Evolutionary conservation across 2,329 filamentous ascomycete species (phyloP).

Genomic region (Monilinia laxa): DNA sequence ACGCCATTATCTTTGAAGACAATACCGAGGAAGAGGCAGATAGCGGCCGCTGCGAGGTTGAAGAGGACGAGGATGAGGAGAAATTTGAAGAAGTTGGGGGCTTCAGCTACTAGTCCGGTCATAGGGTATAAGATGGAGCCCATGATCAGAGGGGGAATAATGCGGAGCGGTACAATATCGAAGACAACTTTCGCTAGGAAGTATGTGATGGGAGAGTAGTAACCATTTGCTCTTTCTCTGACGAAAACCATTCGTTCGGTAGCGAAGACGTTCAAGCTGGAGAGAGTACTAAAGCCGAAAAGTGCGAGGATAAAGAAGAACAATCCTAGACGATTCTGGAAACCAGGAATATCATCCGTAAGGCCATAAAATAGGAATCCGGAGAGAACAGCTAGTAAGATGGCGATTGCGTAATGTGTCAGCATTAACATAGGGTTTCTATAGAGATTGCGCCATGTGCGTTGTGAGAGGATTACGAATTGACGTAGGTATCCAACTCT

Average conservation of each 20-base stretch:
- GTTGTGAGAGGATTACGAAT: conserved; percentile 82
- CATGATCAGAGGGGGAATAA: conserved; percentile 93
- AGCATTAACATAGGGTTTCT: conserved; percentile 98
- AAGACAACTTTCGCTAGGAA: conserved; percentile 97
- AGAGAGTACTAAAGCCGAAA: conserved; percentile 95
- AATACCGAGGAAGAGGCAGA: conserved; percentile 95
- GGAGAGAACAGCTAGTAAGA: conserved; percentile 87
- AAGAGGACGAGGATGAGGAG: conserved; percentile 90
- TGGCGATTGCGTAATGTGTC: conserved; percentile 96
- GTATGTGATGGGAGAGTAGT: conserved; percentile 92
- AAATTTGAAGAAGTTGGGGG: conserved; percentile 84
- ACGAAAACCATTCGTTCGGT: conserved; percentile 88
- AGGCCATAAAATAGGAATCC: conserved; percentile 96
- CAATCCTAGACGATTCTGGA: conserved; percentile 93
- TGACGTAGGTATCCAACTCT: conserved; percentile 78
- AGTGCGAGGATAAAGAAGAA: conserved; percentile 97
- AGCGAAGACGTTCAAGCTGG: conserved; percentile 89
- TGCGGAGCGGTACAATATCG: conserved; percentile 89
- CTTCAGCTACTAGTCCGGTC: conserved; percentile 85
- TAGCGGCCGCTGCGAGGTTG: conserved; percentile 89
- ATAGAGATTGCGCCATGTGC: conserved; percentile 97
- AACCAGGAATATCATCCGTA: conserved; percentile 93
- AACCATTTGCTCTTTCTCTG: conserved; percentile 91
- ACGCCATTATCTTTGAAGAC: conserved; percentile 89
- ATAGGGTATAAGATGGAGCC: conserved; percentile 96